A percentile compares a stretch with the other conserved stretches of the same genome.
Evolutionary conservation across 768 basidiomycete genomes (phyloP).

Genomic region (Boletus tylopilopsis): DNA sequence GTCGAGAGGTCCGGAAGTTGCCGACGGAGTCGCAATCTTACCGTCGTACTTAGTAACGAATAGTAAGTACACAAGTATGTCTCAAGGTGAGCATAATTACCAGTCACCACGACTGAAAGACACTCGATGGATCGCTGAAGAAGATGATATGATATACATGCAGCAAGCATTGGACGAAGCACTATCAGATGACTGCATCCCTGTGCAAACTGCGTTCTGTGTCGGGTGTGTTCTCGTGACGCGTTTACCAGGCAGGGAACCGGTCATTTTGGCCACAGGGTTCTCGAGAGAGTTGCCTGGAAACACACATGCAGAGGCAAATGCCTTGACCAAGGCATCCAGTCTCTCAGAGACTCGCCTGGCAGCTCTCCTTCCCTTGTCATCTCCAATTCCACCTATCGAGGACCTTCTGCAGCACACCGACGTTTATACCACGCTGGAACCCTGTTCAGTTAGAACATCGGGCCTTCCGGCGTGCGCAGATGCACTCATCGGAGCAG

Average conservation of each 20-base stretch:
- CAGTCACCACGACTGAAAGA: not conserved
- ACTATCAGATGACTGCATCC: slow-evolving; percentile 50
- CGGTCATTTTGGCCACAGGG: slow-evolving; percentile 68
- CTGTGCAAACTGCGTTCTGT: slow-evolving; percentile 77
- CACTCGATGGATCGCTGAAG: slow-evolving; percentile 2
- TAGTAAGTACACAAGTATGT: no score
- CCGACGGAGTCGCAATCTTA: slow-evolving; percentile 26
- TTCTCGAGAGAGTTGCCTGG: slow-evolving; percentile 89
- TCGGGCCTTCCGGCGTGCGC: slow-evolving; percentile 87
- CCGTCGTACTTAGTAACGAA: not conserved
- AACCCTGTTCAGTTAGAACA: slow-evolving; percentile 89
- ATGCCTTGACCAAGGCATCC: slow-evolving; percentile 74
- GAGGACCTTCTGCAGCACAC: slow-evolving; percentile 50
- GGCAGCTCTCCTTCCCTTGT: slow-evolving; percentile 39
- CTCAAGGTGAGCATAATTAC: not conserved
- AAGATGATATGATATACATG: slow-evolving; percentile 44
- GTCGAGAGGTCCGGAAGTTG: slow-evolving; percentile 15
- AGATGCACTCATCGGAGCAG: slow-evolving; percentile 71
- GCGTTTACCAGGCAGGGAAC: slow-evolving; percentile 37
- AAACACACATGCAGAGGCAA: slow-evolving; percentile 97
- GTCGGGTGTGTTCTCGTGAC: slow-evolving; percentile 82
- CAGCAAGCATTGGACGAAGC: slow-evolving; percentile 69
- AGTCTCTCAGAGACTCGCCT: slow-evolving; percentile 44
- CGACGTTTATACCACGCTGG: slow-evolving; percentile 93
- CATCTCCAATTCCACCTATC: slow-evolving; percentile 27